phyloP scores from a whole-genome alignment of 768 basidiomycete species.

The Chalciporus piperatus region DNA sequence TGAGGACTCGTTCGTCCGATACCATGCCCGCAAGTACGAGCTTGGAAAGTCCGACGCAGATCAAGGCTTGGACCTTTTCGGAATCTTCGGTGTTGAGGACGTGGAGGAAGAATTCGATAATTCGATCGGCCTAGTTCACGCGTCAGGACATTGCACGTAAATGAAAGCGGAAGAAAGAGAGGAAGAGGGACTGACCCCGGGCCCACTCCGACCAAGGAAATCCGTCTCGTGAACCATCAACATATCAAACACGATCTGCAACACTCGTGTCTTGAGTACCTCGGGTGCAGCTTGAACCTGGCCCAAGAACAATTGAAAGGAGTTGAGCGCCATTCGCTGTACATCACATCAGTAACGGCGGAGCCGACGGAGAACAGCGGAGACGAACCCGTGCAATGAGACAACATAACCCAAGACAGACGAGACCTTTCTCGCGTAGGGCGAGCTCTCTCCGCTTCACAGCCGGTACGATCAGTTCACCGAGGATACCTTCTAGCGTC shows the following conservation, averaged over 20 bases:
- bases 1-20: conserved; percentile 56
- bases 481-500: conserved; percentile 60
- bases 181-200: conserved; percentile 26
- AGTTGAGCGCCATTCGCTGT: conserved; percentile 39
- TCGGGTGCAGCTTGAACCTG: conserved; percentile 69
- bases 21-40: conserved; percentile 77
- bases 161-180: background rate
- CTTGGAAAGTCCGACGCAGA: conserved; percentile 84
- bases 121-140: conserved; percentile 43
- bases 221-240: conserved; percentile 78
- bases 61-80: conserved; percentile 63
- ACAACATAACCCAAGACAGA: conserved; percentile 69
- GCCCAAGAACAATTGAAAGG: conserved; percentile 77
- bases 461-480: conserved; percentile 88
- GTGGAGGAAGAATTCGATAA: conserved; percentile 65
- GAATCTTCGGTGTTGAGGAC: conserved; percentile 53
- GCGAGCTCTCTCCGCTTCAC: conserved; percentile 82
- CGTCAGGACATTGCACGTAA: background rate
- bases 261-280: conserved; percentile 60
- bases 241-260: conserved; percentile 84
- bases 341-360: background rate
- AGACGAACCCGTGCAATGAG: conserved; percentile 56
- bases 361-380: background rate
- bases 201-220: conserved; percentile 49
- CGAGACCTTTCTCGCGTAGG: conserved; percentile 63